phyloP scores from a whole-genome alignment of 2,329 filamentous ascomycete genomes.

The Thelonectria rubi region DNA sequence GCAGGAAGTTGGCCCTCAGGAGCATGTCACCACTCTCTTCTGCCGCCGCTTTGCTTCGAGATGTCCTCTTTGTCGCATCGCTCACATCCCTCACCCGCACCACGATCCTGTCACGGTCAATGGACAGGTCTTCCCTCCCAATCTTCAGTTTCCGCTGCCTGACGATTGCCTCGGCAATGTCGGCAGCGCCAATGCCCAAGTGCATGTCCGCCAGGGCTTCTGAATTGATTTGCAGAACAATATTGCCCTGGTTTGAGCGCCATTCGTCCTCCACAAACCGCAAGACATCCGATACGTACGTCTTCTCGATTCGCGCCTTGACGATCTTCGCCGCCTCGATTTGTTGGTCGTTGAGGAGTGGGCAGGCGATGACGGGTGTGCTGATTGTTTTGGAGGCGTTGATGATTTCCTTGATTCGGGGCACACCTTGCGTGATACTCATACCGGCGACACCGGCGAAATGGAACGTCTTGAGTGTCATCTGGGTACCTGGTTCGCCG shows the following conservation, averaged over 20 bases:
- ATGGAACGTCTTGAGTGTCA: constrained; percentile 99
- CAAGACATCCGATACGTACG: constrained; percentile 83
- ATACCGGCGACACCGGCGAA: constrained; percentile 99
- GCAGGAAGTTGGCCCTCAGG: constrained; percentile 84
- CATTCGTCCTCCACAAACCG: constrained; percentile 88
- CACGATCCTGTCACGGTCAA: constrained; percentile 71
- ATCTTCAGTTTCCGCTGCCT: constrained; percentile 86
- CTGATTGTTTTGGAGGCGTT: constrained; percentile 95
- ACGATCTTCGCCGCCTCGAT: constrained; percentile 87
- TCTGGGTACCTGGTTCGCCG: constrained; percentile 97
- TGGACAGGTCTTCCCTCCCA: constrained; percentile 69
- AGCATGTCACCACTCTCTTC: constrained; percentile 63
- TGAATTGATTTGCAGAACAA: constrained; percentile 84
- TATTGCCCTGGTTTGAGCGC: constrained; percentile 77
- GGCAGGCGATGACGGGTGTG: constrained; percentile 91
- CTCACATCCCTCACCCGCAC: constrained; percentile 73
- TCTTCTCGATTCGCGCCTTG: constrained; percentile 95
- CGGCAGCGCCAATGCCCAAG: constrained; percentile 76
- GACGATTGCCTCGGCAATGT: constrained; percentile 81
- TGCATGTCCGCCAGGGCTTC: constrained; percentile 82
- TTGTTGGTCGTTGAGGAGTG: constrained; percentile 77
- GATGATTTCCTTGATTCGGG: constrained; percentile 99
- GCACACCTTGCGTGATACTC: constrained; percentile 99
- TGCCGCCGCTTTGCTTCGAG: constrained; percentile 55
- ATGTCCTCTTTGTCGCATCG: constrained; percentile 57